Evolutionary conservation across 2,329 filamentous ascomycete species (phyloP).

Genomic region (Neonectria ditissima): DNA sequence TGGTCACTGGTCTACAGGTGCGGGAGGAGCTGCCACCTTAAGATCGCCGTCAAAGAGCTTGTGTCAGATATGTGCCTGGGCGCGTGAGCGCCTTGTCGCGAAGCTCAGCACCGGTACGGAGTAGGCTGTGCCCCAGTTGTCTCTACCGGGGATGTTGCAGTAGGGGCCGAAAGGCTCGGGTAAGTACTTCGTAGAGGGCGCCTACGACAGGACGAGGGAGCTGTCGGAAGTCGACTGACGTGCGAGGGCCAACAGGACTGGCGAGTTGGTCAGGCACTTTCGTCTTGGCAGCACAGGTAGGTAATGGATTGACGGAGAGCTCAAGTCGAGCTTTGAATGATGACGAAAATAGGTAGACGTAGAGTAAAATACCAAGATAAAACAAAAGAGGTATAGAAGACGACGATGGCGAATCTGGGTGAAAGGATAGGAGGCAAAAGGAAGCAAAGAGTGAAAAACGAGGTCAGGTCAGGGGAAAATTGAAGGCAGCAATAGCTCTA

Average conservation of each 20-base stretch:
- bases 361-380: too few relatives aligned
- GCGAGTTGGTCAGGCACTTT: conserved; percentile 4
- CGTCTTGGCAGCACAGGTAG: conserved; percentile 4
- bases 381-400: background rate
- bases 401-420: conserved; percentile 10
- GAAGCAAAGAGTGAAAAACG: conserved; percentile 20
- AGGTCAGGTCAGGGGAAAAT: conserved; percentile 20
- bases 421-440: conserved; percentile 22
- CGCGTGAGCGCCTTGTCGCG: conserved; percentile 36
- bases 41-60: conserved; percentile 27
- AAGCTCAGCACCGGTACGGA: conserved; percentile 32
- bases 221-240: conserved; percentile 25
- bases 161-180: conserved; percentile 25
- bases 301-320: background rate
- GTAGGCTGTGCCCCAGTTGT: conserved; percentile 22
- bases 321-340: conserved; percentile 2
- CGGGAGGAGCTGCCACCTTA: conserved; percentile 22
- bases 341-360: background rate
- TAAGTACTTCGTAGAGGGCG: conserved; percentile 9
- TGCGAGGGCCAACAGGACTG: conserved; percentile 1
- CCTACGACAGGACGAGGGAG: conserved; percentile 19
- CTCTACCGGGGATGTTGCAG: conserved; percentile 27
- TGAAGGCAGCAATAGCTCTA: conserved; percentile 28
- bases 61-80: conserved; percentile 36
- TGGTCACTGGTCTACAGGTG: conserved; percentile 11